Percentiles rank a stretch among this genome's conserved stretches.
phyloP scores from a whole-genome alignment of 75 land plant genomes.

The Ceratopteris richardii region DNA sequence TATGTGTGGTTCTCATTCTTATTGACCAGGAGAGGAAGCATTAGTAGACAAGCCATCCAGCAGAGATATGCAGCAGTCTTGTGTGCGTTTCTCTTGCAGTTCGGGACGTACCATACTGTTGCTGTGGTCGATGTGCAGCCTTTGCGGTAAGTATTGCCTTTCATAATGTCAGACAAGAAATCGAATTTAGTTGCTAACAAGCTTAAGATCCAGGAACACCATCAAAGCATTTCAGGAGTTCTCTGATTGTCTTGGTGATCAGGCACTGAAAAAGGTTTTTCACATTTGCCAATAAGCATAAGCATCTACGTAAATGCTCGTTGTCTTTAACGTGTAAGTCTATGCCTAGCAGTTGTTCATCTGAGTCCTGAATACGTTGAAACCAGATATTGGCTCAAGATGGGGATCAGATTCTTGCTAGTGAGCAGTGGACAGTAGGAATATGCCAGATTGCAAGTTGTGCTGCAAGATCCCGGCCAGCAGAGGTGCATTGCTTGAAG shows the following conservation, averaged over 20 bases:
- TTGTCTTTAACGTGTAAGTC: too few species aligned
- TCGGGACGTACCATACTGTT: conserved; percentile 75
- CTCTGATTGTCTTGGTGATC: conserved; percentile 92
- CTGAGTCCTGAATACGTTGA: too few species aligned
- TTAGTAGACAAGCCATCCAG: conserved; percentile 74
- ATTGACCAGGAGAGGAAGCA: conserved; percentile 59
- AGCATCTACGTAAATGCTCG: too few species aligned
- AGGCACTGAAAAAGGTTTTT: conserved; percentile 93
- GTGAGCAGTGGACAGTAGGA: conserved; percentile 64
- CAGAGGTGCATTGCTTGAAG: conserved; percentile 46
- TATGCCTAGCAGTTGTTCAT: too few species aligned
- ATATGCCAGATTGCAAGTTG: conserved; percentile 67
- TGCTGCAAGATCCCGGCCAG: conserved; percentile 67
- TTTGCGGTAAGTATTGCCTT: conserved; percentile 35
- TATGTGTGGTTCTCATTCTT: too few species aligned
- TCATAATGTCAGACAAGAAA: background rate
- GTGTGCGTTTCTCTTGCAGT: conserved; percentile 56
- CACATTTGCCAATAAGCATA: too few species aligned
- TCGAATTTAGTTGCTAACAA: background rate
- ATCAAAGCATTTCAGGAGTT: conserved; percentile 74
- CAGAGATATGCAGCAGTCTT: conserved; percentile 75
- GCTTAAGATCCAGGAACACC: conserved; percentile 44
- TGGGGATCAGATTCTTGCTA: conserved; percentile 55
- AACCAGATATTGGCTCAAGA: conserved; percentile 77
- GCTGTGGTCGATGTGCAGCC: conserved; percentile 53